Percentiles rank a stretch among this genome's conserved stretches.
Conservation (phyloP, 148 eudicot species). For the Talinum fruticosum region DNA sequence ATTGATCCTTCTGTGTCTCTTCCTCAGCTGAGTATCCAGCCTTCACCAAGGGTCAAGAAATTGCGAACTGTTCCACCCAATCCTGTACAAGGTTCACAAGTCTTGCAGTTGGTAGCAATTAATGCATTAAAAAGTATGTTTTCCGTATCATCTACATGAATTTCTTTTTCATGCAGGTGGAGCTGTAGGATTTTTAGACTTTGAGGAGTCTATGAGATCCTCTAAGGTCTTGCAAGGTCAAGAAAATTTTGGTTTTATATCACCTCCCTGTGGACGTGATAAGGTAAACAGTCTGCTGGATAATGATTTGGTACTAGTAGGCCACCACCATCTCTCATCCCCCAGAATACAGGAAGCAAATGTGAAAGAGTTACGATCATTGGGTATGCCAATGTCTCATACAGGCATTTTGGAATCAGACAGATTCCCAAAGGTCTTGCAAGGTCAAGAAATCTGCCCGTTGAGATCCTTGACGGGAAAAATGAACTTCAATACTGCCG, state of each 20-base stretch:
- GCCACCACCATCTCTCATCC: slow-evolving; percentile 34
- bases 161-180: slow-evolving; percentile 38
- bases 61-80: slow-evolving; percentile 52
- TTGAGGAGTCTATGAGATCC: slow-evolving; percentile 76
- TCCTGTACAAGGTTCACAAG: slow-evolving; percentile 45
- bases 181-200: slow-evolving; percentile 61
- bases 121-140: background rate
- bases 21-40: slow-evolving; percentile 60
- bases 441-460: slow-evolving; percentile 97
- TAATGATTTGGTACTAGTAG: slow-evolving; percentile 38
- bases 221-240: slow-evolving; percentile 99
- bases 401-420: slow-evolving; percentile 62
- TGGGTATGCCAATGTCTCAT: slow-evolving; percentile 39
- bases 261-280: slow-evolving; percentile 54
- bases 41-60: slow-evolving; percentile 74
- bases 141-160: background rate
- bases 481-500: slow-evolving; percentile 37
- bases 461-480: slow-evolving; percentile 57
- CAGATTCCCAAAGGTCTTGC: slow-evolving; percentile 92
- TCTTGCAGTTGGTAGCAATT: background rate
- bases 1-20: slow-evolving; percentile 71
- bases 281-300: slow-evolving; percentile 46
- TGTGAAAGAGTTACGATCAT: slow-evolving; percentile 33
- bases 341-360: slow-evolving; percentile 30
- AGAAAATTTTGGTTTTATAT: slow-evolving; percentile 71